phyloP scores from a whole-genome alignment of 2,329 filamentous ascomycete species.

The Cercospora zeae-maydis region DNA sequence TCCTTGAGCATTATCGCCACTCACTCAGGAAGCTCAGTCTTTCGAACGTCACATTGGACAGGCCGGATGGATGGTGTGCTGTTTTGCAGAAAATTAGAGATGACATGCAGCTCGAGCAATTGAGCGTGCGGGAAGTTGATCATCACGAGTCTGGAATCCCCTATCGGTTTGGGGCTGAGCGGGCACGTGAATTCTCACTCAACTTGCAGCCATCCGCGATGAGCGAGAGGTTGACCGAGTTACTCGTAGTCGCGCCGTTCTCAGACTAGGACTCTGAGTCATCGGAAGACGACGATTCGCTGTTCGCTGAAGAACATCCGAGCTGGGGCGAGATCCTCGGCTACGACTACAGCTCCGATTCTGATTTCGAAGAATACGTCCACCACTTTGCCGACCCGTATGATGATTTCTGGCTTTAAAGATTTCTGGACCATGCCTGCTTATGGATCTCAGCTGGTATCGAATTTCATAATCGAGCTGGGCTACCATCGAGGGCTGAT shows the following conservation, averaged over 20 bases:
- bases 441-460: no score
- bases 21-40: not conserved
- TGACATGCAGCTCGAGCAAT: not conserved
- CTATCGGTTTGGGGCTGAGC: not conserved
- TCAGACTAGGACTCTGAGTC: no score
- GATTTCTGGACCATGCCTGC: no score
- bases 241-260: not conserved
- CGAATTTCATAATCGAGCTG: no score
- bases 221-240: not conserved
- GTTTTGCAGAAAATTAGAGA: not conserved
- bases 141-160: not conserved
- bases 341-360: no score
- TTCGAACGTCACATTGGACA: not conserved
- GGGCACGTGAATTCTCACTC: not conserved
- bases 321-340: no score
- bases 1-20: not conserved
- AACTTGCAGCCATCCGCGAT: not conserved
- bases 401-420: no score
- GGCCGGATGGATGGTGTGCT: not conserved
- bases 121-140: not conserved
- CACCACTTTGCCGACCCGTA: no score
- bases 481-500: no score
- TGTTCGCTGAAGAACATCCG: no score
- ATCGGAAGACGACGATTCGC: no score
- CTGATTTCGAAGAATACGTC: no score